Conservation (phyloP, 306 rosid species). For the Albizia julibrissin region DNA sequence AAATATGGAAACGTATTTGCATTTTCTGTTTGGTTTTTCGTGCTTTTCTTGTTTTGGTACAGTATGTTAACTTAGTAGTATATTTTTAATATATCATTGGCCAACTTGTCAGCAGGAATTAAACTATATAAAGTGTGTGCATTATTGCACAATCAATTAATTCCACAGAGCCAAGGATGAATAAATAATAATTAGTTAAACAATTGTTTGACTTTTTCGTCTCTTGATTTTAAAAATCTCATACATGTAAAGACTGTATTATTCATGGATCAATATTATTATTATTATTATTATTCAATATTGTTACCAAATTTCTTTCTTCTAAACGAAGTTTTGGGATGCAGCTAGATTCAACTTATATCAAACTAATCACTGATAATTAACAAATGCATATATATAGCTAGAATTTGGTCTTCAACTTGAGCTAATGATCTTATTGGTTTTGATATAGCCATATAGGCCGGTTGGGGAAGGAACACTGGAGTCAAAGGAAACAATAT, state of each 20-base stretch:
- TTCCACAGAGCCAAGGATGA: background rate
- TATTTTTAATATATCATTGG: background rate
- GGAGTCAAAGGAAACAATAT: conserved; percentile 32
- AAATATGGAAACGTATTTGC: conserved; percentile 30
- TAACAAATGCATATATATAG: background rate
- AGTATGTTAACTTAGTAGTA: conserved; percentile 8
- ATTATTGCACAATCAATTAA: background rate
- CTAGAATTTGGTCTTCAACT: background rate
- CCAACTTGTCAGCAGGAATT: conserved; percentile 26
- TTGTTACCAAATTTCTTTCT: background rate
- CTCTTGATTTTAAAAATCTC: conserved; percentile 12
- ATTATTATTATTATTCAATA: no score
- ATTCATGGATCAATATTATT: conserved; percentile 30
- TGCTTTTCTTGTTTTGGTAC: conserved; percentile 42
- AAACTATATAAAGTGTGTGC: background rate
- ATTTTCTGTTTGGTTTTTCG: conserved; percentile 53
- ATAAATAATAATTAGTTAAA: background rate
- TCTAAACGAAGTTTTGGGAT: background rate
- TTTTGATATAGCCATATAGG: conserved; percentile 27
- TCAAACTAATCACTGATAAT: background rate
- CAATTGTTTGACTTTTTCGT: conserved; percentile 46
- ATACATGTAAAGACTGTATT: conserved; percentile 2
- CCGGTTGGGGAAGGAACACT: conserved; percentile 14
- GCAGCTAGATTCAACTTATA: background rate
- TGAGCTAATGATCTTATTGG: background rate